These are phyloP conservation scores for Aspergillus conjunctus DNA, from an alignment of 495 filamentous ascomycete species.

Conservation along the genomic window DNA sequence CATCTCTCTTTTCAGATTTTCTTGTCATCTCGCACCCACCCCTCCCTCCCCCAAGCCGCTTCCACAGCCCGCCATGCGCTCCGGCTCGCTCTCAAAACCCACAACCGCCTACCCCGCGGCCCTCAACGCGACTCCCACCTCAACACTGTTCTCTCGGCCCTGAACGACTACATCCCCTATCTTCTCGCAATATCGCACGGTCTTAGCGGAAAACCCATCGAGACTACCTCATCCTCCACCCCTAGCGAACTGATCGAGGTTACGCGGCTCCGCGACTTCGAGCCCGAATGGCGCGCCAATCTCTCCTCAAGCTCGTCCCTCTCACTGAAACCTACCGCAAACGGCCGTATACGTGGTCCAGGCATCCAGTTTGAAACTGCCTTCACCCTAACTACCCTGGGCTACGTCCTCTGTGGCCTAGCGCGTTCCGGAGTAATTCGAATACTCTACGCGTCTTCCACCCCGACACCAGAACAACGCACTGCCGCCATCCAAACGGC, in stretches of 20 bases:
- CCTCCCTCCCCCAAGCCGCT: conserved; percentile 75
- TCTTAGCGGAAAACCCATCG: conserved; percentile 49
- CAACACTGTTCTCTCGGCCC: conserved; percentile 61
- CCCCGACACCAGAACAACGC: conserved; percentile 66
- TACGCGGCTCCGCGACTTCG: conserved; percentile 57
- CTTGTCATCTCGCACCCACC: conserved; percentile 72
- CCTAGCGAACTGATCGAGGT: conserved; percentile 61
- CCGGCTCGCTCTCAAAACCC: conserved; percentile 72
- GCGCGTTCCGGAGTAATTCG: conserved; percentile 62
- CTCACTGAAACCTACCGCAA: conserved; percentile 47
- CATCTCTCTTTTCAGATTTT: conserved; percentile 73
- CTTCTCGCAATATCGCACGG: conserved; percentile 73
- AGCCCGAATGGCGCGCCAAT: conserved; percentile 81
- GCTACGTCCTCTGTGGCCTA: conserved; percentile 68
- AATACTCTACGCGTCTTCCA: conserved; percentile 56
- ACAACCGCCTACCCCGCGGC: conserved; percentile 72
- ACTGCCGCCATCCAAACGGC: conserved; percentile 71
- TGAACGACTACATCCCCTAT: conserved; percentile 79
- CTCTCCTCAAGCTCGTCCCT: conserved; percentile 57
- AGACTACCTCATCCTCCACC: conserved; percentile 20
- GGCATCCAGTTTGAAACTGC: conserved; percentile 83
- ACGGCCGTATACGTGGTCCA: conserved; percentile 61
- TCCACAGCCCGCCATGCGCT: conserved; percentile 79
- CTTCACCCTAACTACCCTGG: conserved; percentile 76
- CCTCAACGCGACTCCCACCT: conserved; percentile 65